Evolutionary conservation across 257 asterid species (phyloP), one percentile per base, ranked within the genome.

Genomic region (Capsicum pubescens): DNA sequence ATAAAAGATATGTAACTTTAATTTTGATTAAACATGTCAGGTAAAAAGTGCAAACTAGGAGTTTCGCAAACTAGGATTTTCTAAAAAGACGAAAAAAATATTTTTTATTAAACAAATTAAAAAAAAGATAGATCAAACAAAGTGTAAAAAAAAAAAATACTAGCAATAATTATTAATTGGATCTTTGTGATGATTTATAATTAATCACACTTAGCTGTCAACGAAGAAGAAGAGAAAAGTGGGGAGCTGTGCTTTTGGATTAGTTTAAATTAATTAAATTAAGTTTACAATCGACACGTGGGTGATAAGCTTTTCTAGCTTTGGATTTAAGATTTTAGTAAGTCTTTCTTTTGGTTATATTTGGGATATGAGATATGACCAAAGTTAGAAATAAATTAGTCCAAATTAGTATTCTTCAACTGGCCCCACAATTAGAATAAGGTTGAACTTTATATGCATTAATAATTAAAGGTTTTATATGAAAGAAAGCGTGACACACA

Each of bases 201-300:
- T 46, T 58, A 52, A 58, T 67, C 66, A 44, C 7, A 66, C 87
- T 67, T 67, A 81, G 87, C 90, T 86, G 86, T 83, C 88, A 21
- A 70, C 55, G 60, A 79, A n/a, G 74, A 50, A 79, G 60, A 63
- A 55, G 12, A 46, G 57, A 19, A 11, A 48, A 8, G 74, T 42
- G 46, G 71, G 57, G 55, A 50, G 21, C 63, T 76, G 81, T 52
- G 48, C 81, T 8, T 26, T 52, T 52, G 64, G 48, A 76, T 76
- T 76, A 76, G 26, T 52, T 52, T 76, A 12, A 50, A 74, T 52
- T 12, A 74, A 26, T 14, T 74, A 52, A 50, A 50, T 26, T 50
- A 32, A 66, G n/a, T 74, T 39, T 14, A 61, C n/a, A 69, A 4
- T 19, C 13, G 86, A 85, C 88, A 87, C 88, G 86, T 87, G 86